These are phyloP conservation scores for Penicillium sp. DNA, from an alignment of 2,329 filamentous ascomycete genomes.

Conservation along the genomic window DNA sequence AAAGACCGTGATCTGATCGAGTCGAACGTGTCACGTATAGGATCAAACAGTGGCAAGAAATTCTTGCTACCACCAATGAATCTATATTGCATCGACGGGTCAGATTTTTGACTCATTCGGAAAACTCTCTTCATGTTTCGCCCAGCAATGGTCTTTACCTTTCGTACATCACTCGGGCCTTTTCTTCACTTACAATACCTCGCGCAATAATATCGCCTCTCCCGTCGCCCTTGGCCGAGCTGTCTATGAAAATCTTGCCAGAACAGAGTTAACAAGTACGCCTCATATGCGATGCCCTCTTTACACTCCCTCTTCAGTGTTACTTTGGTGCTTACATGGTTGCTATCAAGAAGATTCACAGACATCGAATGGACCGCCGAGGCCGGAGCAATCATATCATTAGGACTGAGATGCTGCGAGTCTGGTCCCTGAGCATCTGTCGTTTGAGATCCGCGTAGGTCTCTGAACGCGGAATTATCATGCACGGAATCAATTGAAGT, in stretches of 20 bases:
- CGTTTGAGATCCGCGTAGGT: constrained; percentile 20
- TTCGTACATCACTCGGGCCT: constrained; percentile 30
- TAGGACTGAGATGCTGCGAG: constrained; percentile 30
- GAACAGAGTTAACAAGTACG: too few relatives aligned
- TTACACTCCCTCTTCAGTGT: too few relatives aligned
- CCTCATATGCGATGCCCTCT: not conserved
- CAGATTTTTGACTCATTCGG: not conserved
- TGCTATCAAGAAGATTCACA: constrained; percentile 27
- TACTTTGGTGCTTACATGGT: constrained; percentile 19
- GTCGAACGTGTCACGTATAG: constrained; percentile 33
- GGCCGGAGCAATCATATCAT: constrained; percentile 33
- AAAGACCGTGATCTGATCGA: constrained; percentile 32
- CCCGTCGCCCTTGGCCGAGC: constrained; percentile 22
- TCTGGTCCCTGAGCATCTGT: constrained; percentile 24
- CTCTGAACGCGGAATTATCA: constrained; percentile 11
- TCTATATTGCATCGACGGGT: constrained; percentile 8
- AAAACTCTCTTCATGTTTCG: not conserved
- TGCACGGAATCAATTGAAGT: constrained; percentile 20
- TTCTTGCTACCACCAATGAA: constrained; percentile 32
- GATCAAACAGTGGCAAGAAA: constrained; percentile 30
- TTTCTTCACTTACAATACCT: constrained; percentile 30
- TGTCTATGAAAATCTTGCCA: constrained; percentile 29
- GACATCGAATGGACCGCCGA: constrained; percentile 35
- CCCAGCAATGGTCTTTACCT: constrained; percentile 17
- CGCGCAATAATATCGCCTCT: constrained; percentile 27